These are phyloP conservation scores for Wickerhamiella cacticola DNA, from an alignment of 805 yeast species.

Conservation along the genomic window DNA sequence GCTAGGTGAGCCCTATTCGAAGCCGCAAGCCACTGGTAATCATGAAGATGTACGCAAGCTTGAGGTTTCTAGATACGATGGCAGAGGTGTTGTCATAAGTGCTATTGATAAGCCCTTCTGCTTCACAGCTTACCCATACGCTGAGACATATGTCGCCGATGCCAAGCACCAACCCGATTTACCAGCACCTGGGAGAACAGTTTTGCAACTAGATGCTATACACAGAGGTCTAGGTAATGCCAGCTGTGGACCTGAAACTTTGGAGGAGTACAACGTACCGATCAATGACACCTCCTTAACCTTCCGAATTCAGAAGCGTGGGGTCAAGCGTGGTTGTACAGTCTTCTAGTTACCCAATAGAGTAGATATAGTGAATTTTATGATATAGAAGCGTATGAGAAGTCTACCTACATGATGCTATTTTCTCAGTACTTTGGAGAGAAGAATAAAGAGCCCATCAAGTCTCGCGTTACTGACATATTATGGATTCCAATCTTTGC, in stretches of 20 bases:
- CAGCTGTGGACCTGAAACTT: constrained; percentile 25
- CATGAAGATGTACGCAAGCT: constrained; percentile 29
- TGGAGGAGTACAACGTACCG: constrained; percentile 17
- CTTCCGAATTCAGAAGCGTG: constrained; percentile 4
- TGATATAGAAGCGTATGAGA: neutral
- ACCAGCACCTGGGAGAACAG: constrained; percentile 11
- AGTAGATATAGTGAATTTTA: neutral
- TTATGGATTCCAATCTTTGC: constrained; percentile 25
- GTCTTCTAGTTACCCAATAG: neutral
- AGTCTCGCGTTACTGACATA: constrained; percentile 15
- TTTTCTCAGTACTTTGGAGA: neutral
- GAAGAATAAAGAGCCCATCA: neutral
- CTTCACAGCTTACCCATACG: constrained; percentile 16
- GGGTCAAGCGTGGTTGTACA: constrained; percentile 2
- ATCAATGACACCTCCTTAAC: neutral
- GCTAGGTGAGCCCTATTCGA: constrained; percentile 26
- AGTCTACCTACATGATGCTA: neutral
- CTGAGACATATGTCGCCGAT: constrained; percentile 15
- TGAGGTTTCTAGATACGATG: constrained; percentile 8
- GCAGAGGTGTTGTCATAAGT: constrained; percentile 10
- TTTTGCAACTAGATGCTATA: constrained; percentile 23
- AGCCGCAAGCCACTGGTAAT: constrained; percentile 32
- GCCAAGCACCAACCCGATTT: constrained; percentile 25
- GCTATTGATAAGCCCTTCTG: constrained; percentile 10
- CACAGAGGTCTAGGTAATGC: constrained; percentile 26